These are phyloP conservation scores for Flaveria floridana DNA, from an alignment of 140 eudicot genomes.

Conservation along the genomic window DNA sequence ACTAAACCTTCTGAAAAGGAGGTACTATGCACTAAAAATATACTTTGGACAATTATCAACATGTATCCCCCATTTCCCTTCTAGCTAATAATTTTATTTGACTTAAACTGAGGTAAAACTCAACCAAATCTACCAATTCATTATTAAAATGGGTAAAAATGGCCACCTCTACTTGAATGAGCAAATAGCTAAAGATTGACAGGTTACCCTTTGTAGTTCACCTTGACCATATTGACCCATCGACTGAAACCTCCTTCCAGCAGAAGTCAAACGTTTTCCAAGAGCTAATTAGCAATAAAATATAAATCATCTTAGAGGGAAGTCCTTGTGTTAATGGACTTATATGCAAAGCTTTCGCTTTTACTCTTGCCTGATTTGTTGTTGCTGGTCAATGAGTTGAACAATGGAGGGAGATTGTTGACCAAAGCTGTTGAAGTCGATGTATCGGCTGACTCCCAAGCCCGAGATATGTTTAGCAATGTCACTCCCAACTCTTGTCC, in stretches of 20 bases:
- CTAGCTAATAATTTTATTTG: not conserved
- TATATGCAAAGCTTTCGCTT: slow-evolving; percentile 26
- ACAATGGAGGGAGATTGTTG: slow-evolving; percentile 56
- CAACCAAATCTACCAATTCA: not conserved
- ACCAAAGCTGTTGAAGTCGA: slow-evolving; percentile 64
- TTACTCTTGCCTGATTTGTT: slow-evolving; percentile 71
- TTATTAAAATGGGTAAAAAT: not conserved
- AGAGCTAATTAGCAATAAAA: slow-evolving; percentile 62
- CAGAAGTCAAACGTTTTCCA: slow-evolving; percentile 78
- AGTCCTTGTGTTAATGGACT: slow-evolving; percentile 9
- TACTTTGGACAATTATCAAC: not conserved
- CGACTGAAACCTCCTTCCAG: slow-evolving; percentile 95
- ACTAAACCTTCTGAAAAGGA: not conserved
- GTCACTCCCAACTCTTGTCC: slow-evolving; percentile 85
- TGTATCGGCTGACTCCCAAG: slow-evolving; percentile 89
- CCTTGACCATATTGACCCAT: slow-evolving; percentile 98
- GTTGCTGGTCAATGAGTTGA: slow-evolving; percentile 46
- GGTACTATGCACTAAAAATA: not conserved
- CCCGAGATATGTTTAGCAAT: slow-evolving; percentile 70
- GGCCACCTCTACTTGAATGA: slow-evolving; percentile 11
- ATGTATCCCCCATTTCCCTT: not conserved
- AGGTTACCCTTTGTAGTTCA: slow-evolving; percentile 76
- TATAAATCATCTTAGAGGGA: slow-evolving; percentile 26
- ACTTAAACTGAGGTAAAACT: not conserved
- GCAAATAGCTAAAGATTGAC: slow-evolving; percentile 25